Evolutionary conservation across 1,284 basidiomycete genomes (phyloP), one percentile per base, ranked within the genome.

Genomic region (Tilletia setariae): DNA sequence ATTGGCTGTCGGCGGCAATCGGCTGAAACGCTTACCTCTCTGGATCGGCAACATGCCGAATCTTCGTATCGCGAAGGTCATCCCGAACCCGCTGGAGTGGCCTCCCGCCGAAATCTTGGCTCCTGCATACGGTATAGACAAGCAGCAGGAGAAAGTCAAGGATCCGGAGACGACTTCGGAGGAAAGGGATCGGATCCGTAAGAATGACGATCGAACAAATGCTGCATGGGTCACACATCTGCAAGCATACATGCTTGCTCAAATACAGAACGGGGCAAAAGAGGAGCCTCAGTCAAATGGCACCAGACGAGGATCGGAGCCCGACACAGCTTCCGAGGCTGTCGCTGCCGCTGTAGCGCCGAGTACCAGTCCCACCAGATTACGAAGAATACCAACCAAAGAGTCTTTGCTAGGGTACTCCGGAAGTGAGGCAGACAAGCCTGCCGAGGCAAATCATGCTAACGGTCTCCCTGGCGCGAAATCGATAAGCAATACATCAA

Each of bases 61-160:
- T 66, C 85, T 98, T 43, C 88, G 89, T 66, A 87, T 95, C 35
- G 86, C 98, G 79, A 93, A 93, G 82, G 85, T 92, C 9, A 94
- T 96, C 76, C 89, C 90, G 73, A 98, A 98, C 79, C 82, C 82
- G 21, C 74, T 97, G 46, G 89, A 93, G 82, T 98, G 94, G 93
- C 95, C 95, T 1, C 78, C 78, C 44, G 74, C 73, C 25, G 72
- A 78, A 59, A 74, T 79, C 53, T 19, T 61, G 56, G 16, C 28
- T 25, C 25, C 28, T 11, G 28, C 28, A 25, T 8, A 9, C 15
- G 56, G n/a, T 19, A 67, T 67, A 4, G 71, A 76, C 11, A 64
- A 67, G 8, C 69, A 73, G 19, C 70, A 70, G 25, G 73, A 72
- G 65, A 75, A 70, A 59, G 68, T 67, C 42, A 74, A 76, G 46